phyloP scores from a whole-genome alignment of 805 yeast genomes.

The Tetrapisispora phaffii region DNA sequence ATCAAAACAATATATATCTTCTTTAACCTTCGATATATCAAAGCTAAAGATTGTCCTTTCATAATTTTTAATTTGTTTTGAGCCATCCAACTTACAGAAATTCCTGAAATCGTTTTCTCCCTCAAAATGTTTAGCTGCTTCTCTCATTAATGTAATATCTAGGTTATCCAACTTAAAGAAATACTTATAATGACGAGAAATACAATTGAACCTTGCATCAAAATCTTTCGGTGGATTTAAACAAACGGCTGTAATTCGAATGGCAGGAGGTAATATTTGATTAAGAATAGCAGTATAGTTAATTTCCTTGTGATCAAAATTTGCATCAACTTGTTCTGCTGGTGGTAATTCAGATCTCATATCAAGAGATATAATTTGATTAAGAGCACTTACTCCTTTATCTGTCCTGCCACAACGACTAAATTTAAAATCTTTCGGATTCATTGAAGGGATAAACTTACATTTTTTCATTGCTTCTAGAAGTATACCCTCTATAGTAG shows the following conservation, averaged over 20 bases:
- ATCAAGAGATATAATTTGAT: conserved; percentile 76
- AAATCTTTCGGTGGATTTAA: conserved; percentile 73
- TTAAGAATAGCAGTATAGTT: conserved; percentile 71
- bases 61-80: conserved; percentile 81
- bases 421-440: conserved; percentile 56
- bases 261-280: conserved; percentile 68
- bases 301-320: conserved; percentile 56
- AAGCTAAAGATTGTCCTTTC: conserved; percentile 51
- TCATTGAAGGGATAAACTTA: conserved; percentile 49
- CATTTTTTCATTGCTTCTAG: conserved; percentile 62
- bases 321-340: conserved; percentile 52
- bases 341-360: conserved; percentile 58
- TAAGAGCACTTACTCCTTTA: conserved; percentile 93
- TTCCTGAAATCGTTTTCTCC: conserved; percentile 90
- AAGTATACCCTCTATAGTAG: conserved; percentile 76
- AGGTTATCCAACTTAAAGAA: conserved; percentile 50
- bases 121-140: conserved; percentile 47
- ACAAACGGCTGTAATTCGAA: conserved; percentile 72
- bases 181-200: conserved; percentile 78
- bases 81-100: conserved; percentile 89
- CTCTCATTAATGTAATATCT: conserved; percentile 55
- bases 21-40: conserved; percentile 32
- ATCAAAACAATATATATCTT: conserved; percentile 57
- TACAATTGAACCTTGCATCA: conserved; percentile 89
- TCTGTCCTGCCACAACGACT: conserved; percentile 94